These are phyloP conservation scores for Cercospora nicotianae DNA, from an alignment of 2,329 filamentous ascomycete genomes.

Conservation along the genomic window DNA sequence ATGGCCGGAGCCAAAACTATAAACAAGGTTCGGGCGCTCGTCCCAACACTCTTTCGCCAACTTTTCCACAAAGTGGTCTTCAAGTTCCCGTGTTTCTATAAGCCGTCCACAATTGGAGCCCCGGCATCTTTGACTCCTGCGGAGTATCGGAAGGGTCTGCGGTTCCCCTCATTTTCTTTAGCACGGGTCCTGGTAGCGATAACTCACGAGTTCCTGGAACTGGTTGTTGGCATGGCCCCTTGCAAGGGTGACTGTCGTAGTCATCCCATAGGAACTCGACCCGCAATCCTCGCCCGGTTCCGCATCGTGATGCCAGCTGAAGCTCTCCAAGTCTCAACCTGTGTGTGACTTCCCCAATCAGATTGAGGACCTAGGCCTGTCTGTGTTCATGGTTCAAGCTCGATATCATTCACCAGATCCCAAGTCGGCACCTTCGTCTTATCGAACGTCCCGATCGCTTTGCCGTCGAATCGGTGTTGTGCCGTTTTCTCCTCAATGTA, in stretches of 20 bases:
- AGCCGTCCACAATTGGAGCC: background rate
- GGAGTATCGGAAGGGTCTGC: background rate
- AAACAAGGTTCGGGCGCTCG: background rate
- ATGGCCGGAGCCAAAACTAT: constrained; percentile 32
- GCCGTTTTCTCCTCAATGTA: constrained; percentile 9
- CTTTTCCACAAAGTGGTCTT: background rate
- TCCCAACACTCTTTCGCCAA: background rate
- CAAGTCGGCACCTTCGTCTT: constrained; percentile 14
- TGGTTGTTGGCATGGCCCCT: constrained; percentile 7
- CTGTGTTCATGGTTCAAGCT: constrained; percentile 10
- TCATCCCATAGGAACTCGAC: constrained; percentile 5
- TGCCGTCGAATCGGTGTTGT: constrained; percentile 11
- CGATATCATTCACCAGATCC: constrained; percentile 9
- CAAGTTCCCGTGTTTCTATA: background rate
- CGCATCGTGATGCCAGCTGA: background rate
- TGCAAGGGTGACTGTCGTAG: constrained; percentile 6
- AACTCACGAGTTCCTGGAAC: constrained; percentile 1
- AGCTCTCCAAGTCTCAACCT: background rate
- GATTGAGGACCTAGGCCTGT: background rate
- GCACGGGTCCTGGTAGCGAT: background rate
- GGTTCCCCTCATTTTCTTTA: background rate
- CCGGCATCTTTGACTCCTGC: background rate
- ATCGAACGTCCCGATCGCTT: constrained; percentile 8
- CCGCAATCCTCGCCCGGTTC: constrained; percentile 11
- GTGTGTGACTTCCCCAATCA: background rate